Percentiles rank a stretch among this genome's conserved stretches.
Evolutionary conservation across 31 red algal species (phyloP).

Genomic region (Odonthalia washingtoniensis): DNA sequence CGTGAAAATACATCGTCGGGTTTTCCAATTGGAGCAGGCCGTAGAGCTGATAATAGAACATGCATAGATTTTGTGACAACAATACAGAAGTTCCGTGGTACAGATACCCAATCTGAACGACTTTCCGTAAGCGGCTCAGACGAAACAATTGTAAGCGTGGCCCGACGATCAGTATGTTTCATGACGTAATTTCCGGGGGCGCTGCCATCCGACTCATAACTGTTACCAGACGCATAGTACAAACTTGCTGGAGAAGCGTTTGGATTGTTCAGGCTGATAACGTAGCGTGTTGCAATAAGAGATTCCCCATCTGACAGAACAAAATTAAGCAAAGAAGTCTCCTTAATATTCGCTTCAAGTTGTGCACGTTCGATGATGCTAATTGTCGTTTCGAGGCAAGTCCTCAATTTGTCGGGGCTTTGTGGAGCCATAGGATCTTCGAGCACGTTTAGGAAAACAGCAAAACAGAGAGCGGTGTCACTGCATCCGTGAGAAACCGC

Average conservation of each 20-base stretch:
- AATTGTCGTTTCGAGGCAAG: slow-evolving; percentile 63
- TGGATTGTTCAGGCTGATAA: slow-evolving; percentile 47
- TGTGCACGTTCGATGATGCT: slow-evolving; percentile 47
- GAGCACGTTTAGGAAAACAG: slow-evolving; percentile 83
- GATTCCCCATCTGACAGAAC: slow-evolving; percentile 83
- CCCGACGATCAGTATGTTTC: slow-evolving; percentile 72
- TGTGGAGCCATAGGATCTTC: slow-evolving; percentile 50
- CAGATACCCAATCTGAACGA: slow-evolving; percentile 77
- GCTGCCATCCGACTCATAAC: slow-evolving; percentile 66
- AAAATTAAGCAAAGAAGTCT: slow-evolving; percentile 88
- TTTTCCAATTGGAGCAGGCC: not conserved
- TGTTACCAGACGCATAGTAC: slow-evolving; percentile 80
- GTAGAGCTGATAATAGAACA: slow-evolving; percentile 55
- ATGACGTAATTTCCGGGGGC: slow-evolving; percentile 75
- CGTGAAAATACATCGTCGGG: slow-evolving; percentile 35
- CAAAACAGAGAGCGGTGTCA: slow-evolving; percentile 84
- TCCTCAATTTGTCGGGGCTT: slow-evolving; percentile 55
- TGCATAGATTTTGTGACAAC: slow-evolving; percentile 78
- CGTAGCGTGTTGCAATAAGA: slow-evolving; percentile 72
- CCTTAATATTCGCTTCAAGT: slow-evolving; percentile 35
- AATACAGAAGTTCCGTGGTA: slow-evolving; percentile 68
- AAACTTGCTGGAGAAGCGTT: slow-evolving; percentile 70
- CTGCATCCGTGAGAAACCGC: slow-evolving; percentile 81
- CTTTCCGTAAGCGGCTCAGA: slow-evolving; percentile 86
- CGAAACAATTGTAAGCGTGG: slow-evolving; percentile 76